Conservation (phyloP, 148 eudicot genomes). For the Selenicereus undatus region DNA sequence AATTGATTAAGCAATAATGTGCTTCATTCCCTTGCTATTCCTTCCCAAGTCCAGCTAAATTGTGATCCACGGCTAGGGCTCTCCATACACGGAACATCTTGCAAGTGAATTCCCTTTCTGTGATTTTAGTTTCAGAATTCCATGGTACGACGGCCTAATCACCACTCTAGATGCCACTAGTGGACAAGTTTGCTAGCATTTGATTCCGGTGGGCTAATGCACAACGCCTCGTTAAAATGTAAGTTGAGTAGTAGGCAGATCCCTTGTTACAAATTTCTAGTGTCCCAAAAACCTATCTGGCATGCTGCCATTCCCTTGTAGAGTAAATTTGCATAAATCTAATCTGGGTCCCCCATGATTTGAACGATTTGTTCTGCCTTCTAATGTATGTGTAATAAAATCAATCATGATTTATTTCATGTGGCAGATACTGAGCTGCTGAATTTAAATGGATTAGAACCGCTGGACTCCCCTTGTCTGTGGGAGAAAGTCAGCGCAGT, state of each 20-base stretch:
- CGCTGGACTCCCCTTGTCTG: slow-evolving; percentile 50
- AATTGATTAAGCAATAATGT: no score
- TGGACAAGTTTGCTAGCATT: not conserved
- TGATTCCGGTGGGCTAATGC: not conserved
- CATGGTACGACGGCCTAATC: not conserved
- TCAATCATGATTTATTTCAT: slow-evolving; percentile 4
- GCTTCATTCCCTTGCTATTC: not conserved
- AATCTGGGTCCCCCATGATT: not conserved
- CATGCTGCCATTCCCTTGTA: no score
- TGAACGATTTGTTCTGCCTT: not conserved
- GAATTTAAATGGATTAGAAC: slow-evolving; percentile 37
- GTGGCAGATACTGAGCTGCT: slow-evolving; percentile 39
- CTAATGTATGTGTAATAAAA: not conserved
- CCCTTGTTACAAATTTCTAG: no score
- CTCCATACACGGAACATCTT: no score
- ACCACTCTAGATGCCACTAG: no score
- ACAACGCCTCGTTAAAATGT: no score
- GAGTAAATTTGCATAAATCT: no score
- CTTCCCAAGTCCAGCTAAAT: not conserved
- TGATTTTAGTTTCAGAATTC: not conserved
- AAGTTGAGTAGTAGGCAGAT: no score
- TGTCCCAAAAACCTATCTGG: no score
- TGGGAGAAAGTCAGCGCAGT: slow-evolving; percentile 57
- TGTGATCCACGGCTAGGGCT: no score
- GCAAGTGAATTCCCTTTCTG: not conserved